Evolutionary conservation across 441 rosid genomes (phyloP), one percentile per base, ranked within the genome.

Genomic region (Arabidopsis hybrid): DNA sequence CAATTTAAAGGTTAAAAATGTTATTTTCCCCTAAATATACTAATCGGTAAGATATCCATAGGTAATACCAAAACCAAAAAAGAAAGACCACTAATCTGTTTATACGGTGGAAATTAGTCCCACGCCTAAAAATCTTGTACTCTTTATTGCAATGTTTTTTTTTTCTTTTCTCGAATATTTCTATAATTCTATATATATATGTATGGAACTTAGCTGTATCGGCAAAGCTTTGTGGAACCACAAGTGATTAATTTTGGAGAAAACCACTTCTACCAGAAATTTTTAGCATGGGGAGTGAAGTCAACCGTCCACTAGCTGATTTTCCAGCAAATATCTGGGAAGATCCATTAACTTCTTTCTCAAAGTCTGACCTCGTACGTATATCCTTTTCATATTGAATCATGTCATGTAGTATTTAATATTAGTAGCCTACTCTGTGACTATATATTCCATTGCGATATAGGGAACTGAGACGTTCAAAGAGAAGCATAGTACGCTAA

Each of bases 271-370:
- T 47, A 47, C 52, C 10, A 0, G 1, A 7, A 13, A 7, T 14
- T 5, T 71, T 6, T 13, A 72, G 68, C 35, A 72, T 72, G 75
- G 75, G 10, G 63, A 62, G 46, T 62, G 64, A 53, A 34, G 4
- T 34, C 31, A 46, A 52, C 11, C 62, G 76, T 32, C 76, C 64
- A 3, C 6, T 72, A 63, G 76, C 76, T 64, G 49, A 72, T 21
- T 72, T 0, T 72, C 8, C 63, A 9, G 57, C 59, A 2, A 53
- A 72, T 40, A 63, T 72, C 2, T 72, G 76, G 76, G 64, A 72
- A 32, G 53, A 72, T 63, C 57, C 26, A 38, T 42, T 52, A 43
- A 42, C 56, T 56, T 1, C 55, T 42, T 63, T 72, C 39, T 71
- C 75, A 6, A 60, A 21, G 3, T 18, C 13, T 49, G 42, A 50